These are phyloP conservation scores for Podaxis rugospora DNA, from an alignment of 768 basidiomycete species.

Conservation along the genomic window DNA sequence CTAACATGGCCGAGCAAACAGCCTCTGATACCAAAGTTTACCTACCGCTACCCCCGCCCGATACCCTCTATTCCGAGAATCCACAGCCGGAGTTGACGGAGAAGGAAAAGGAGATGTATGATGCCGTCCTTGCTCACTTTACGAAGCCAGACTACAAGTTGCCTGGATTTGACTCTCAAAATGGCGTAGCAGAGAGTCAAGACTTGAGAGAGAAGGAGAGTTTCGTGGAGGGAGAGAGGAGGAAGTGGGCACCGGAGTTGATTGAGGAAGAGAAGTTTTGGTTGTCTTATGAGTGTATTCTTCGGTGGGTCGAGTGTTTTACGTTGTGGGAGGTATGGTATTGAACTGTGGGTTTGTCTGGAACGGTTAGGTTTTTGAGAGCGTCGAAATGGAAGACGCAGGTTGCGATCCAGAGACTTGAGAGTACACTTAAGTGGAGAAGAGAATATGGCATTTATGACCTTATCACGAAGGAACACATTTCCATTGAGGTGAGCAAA, in stretches of 20 bases:
- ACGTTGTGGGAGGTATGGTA: not conserved
- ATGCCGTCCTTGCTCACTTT: constrained; percentile 4
- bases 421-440: constrained; percentile 5
- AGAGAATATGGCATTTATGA: constrained; percentile 69
- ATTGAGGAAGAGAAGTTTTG: constrained; percentile 72
- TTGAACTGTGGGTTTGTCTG: not conserved
- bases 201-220: not conserved
- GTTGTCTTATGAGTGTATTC: constrained; percentile 73
- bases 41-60: constrained; percentile 8
- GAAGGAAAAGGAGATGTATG: constrained; percentile 5
- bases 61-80: constrained; percentile 6
- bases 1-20: not conserved
- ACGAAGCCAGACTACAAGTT: constrained; percentile 5
- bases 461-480: constrained; percentile 48
- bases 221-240: not conserved
- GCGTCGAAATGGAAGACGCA: constrained; percentile 8
- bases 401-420: constrained; percentile 7
- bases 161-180: constrained; percentile 5
- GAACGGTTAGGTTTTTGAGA: not conserved
- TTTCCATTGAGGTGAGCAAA: constrained; percentile 67
- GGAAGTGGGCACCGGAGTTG: constrained; percentile 32
- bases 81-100: constrained; percentile 1
- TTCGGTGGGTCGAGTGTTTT: constrained; percentile 39
- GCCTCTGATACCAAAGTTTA: not conserved
- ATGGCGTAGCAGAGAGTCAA: not conserved